Base-by-base conservation (phyloP, 345 rosid species). In the Citrus medica region DNA sequence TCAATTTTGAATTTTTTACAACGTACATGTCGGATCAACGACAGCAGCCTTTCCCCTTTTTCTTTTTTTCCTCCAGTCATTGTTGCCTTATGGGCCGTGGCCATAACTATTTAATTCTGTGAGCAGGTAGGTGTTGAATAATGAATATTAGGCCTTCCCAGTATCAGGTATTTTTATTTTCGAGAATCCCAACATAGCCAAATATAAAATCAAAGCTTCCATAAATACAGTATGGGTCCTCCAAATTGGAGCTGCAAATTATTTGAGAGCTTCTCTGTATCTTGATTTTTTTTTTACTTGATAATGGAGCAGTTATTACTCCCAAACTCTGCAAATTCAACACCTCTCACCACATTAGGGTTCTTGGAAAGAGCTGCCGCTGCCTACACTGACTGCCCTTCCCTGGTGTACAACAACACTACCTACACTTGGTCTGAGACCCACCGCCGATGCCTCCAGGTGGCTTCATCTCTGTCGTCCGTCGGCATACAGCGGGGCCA, bases 371-470 rank as follows among this genome's bases (percentile, higher is more conserved):
- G 94, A 72, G 89, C 92, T 4, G 89, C 93, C 69, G 55, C 81
- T 37, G 87, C 82, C 14, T 87, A 89, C 65, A 87, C 87, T 13
- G 90, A 89, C 73, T 85, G 80, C 61, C 83, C 87, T 28, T 91
- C 93, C 51, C 59, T 91, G 64, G 66, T 88, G 68, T 82, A 89
- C 84, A 80, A 84, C 53, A 69, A 24, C 83, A 80, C 83, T 38
- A 35, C 78, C 3, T 82, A 69, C 74, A 89, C 87, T 5, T 91
- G 94, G 94, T 83, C 86, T 0, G 83, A 89, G 35, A 91, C 94
- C 62, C 78, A 88, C 82, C 81, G 87, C 30, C 85, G 94, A 76
- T 91, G 94, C 58, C 91, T 91, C 82, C 91, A 78, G n/a, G 32
- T 91, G 4, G 92, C 92, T 1, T 89, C 94, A 0, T 79, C 92